Evolutionary conservation across 371 early-diverging fungal species (phyloP), one percentile per base, ranked within the genome.

Genomic region (Nematocida minor): DNA sequence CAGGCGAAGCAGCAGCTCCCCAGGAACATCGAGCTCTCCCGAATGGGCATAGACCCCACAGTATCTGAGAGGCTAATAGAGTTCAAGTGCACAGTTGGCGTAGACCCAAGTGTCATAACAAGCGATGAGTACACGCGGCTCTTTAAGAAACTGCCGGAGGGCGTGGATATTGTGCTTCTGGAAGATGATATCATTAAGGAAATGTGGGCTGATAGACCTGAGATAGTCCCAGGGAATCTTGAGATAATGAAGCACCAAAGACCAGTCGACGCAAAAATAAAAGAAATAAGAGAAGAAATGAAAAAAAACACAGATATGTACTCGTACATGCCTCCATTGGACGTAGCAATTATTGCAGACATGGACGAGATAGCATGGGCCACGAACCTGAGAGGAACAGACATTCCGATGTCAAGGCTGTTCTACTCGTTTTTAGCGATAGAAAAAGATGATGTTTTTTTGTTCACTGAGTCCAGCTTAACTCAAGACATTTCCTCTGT

Each of bases 321-420:
- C 34, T 29, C 49, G 11, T 2, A 55, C 36, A 66, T 25, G 27
- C 40, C 25, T 18, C 60, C 60, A 14, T 18, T 74, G 16, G 71
- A 82, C 38, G 54, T 67, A 41, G 48, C 79, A 20, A 38, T 83
- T 62, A 42, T 83, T 38, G 69, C 81, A 31, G 80, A 84, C 63
- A 49, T 83, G 55, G 84, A 84, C 66, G 80, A 80, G 29, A 82
- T 85, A 31, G 81, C 82, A 16, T 81, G 97, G 97, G 85, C 97
- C 55, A 91, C 94, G 82, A 97, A 97, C 83, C 85, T 96, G 79
- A 90, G 99, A 77, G 97, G 97, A n/a, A 90, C 88, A 6, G 99
- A 98, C 83, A 91, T 98, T 57, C 87, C 88, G 34, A 96, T 90
- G 87, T 96, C 95, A 84, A 95, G 97, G 0, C 93, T 96, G 7